Evolutionary conservation across 2,329 filamentous ascomycete genomes (phyloP).

Genomic region (Neofusicoccum umdonicola): DNA sequence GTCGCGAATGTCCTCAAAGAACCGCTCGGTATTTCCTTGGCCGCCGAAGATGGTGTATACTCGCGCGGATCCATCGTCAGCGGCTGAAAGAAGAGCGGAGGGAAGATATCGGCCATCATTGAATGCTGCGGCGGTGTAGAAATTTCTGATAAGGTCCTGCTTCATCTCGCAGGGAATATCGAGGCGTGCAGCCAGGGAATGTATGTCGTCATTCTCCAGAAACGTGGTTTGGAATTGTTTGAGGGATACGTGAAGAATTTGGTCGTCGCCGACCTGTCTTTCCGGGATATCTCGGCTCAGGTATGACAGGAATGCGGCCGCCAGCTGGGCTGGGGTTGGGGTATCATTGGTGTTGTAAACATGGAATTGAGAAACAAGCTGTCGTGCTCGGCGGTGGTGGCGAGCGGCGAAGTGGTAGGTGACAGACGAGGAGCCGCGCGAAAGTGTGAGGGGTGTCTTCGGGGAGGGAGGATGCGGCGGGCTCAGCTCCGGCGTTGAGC

Average conservation of each 20-base stretch:
- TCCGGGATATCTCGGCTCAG: not conserved
- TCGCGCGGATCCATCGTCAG: constrained; percentile 17
- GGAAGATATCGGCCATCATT: not conserved
- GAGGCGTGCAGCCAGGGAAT: not conserved
- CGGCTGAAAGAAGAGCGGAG: constrained; percentile 18
- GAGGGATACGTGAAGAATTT: not conserved
- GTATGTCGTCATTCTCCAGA: constrained; percentile 2
- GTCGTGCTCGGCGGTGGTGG: not conserved
- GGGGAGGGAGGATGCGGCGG: not conserved
- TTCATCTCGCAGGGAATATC: not conserved
- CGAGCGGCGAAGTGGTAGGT: not conserved
- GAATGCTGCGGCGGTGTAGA: constrained; percentile 18
- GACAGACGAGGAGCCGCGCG: not conserved
- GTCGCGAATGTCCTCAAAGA: constrained; percentile 27
- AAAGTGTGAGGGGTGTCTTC: not conserved
- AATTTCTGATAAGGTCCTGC: constrained; percentile 21
- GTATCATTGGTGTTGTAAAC: not conserved
- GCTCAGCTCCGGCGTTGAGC: not conserved
- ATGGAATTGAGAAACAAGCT: not conserved
- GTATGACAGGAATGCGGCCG: not conserved
- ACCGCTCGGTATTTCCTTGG: constrained; percentile 29
- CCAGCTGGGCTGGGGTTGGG: not conserved
- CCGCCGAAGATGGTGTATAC: constrained; percentile 28
- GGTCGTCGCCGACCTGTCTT: not conserved
- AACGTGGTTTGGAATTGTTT: constrained; percentile 1